Evolutionary conservation across 371 early-diverging fungal genomes (phyloP).

Genomic region (Mortierella sp.): DNA sequence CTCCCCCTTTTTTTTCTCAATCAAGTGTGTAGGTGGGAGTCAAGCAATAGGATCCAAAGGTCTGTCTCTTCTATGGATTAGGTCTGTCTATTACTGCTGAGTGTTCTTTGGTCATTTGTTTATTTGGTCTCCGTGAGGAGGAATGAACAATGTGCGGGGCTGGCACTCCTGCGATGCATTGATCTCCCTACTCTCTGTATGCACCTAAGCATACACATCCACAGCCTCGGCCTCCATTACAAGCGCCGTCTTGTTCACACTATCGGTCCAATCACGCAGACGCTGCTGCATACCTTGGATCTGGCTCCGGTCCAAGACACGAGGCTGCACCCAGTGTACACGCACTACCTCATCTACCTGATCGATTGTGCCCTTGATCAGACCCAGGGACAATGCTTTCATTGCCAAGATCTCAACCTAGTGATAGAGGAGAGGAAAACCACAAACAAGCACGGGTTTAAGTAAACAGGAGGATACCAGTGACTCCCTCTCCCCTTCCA

Average conservation of each 20-base stretch:
- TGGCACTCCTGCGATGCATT: not conserved
- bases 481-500: too few relatives aligned
- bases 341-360: conserved; percentile 89
- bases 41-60: too few relatives aligned
- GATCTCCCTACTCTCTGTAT: not conserved
- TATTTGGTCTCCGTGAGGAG: not conserved
- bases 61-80: too few relatives aligned
- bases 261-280: conserved; percentile 64
- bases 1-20: too few relatives aligned
- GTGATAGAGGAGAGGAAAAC: not conserved
- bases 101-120: too few relatives aligned
- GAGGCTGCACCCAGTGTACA: conserved; percentile 97
- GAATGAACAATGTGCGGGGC: not conserved
- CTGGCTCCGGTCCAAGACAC: conserved; percentile 91
- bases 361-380: conserved; percentile 95
- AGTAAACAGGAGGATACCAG: not conserved
- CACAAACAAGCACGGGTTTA: not conserved
- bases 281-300: conserved; percentile 80
- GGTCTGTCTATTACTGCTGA: too few relatives aligned
- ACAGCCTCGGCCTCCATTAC: conserved; percentile 69
- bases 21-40: too few relatives aligned
- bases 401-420: conserved; percentile 97
- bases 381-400: conserved; percentile 93
- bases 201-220: conserved; percentile 46
- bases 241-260: conserved; percentile 66